phyloP scores from a whole-genome alignment of 2,329 filamentous ascomycete genomes.

The Trichoderma citrinoviride region DNA sequence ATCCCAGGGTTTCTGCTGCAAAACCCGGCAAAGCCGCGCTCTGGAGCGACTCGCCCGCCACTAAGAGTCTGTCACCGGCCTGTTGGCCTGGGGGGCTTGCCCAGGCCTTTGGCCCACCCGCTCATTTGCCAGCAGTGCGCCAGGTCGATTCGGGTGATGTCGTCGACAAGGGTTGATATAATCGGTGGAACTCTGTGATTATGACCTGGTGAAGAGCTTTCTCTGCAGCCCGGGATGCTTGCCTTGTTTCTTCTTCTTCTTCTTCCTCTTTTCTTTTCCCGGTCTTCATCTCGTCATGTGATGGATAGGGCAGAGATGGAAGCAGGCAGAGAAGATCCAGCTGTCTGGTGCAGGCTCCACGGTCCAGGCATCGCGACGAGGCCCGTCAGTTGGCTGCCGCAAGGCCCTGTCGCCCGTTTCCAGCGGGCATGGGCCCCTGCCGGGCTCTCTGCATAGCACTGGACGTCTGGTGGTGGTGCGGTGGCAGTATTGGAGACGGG shows the following conservation, averaged over 20 bases:
- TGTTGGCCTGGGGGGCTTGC: background rate
- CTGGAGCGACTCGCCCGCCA: background rate
- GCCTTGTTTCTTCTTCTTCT: background rate
- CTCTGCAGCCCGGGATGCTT: background rate
- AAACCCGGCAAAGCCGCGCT: slow-evolving; percentile 8
- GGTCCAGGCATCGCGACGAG: background rate
- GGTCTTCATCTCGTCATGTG: no score
- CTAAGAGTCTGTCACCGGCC: no score
- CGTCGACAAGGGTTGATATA: slow-evolving; percentile 8
- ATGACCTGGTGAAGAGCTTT: background rate
- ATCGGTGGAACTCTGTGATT: slow-evolving; percentile 10
- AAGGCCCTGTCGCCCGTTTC: slow-evolving; percentile 9
- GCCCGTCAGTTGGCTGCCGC: background rate
- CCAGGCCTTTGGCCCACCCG: slow-evolving; percentile 17
- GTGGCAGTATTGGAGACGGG: background rate
- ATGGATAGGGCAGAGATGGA: no score
- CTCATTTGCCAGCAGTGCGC: slow-evolving; percentile 14
- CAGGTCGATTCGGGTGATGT: slow-evolving; percentile 14
- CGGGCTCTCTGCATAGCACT: background rate
- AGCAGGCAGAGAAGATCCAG: background rate
- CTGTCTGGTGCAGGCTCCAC: background rate
- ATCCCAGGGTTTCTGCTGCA: background rate
- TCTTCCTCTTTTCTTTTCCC: background rate
- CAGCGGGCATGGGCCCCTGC: slow-evolving; percentile 11
- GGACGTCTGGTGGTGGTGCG: background rate